These are phyloP conservation scores for Backusella sp. DNA, from an alignment of 192 early-diverging fungal species.

Conservation along the genomic window DNA sequence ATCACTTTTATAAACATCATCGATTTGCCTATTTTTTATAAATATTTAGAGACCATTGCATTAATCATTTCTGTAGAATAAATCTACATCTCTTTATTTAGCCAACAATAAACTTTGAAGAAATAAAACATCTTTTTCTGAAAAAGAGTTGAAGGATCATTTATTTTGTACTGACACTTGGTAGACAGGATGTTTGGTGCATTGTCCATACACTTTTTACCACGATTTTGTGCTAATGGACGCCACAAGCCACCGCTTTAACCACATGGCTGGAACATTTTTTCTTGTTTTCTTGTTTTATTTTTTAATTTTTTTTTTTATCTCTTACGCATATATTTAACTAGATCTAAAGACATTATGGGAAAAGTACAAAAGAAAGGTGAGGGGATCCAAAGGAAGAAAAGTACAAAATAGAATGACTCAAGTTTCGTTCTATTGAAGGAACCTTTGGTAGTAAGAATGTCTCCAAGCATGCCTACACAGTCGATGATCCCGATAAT, in stretches of 20 bases:
- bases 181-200: neutral
- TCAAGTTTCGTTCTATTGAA: neutral
- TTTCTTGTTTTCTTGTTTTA: neutral
- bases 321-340: neutral
- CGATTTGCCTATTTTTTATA: neutral
- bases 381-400: neutral
- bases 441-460: neutral
- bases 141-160: too few relatives aligned
- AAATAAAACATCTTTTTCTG: too few relatives aligned
- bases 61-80: neutral
- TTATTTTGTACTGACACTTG: too few relatives aligned
- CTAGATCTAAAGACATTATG: conserved; percentile 4
- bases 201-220: neutral
- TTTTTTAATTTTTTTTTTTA: neutral
- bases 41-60: neutral
- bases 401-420: neutral
- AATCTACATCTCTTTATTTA: neutral
- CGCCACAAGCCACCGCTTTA: neutral
- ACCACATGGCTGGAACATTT: neutral
- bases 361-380: conserved; percentile 13
- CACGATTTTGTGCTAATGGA: neutral
- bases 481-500: neutral
- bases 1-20: neutral
- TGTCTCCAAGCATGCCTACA: neutral
- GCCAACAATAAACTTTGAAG: neutral